Evolutionary conservation across 768 basidiomycete species (phyloP).

Genomic region (Exidia glandulosa): DNA sequence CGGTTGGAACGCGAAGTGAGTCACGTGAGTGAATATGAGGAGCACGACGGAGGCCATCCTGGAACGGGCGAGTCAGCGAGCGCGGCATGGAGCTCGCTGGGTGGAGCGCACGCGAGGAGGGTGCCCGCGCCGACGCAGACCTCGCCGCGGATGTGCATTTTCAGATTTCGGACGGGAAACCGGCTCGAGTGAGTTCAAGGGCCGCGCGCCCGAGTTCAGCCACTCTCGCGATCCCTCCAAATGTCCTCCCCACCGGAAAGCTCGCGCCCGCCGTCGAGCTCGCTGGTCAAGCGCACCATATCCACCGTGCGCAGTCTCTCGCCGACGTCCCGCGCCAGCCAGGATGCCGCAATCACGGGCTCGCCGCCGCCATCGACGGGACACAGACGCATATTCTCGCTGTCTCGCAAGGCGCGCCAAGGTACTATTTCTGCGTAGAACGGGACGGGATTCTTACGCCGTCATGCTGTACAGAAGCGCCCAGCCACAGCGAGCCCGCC

Average conservation of each 20-base stretch:
- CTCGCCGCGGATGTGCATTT: constrained; percentile 53
- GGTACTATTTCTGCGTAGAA: not conserved
- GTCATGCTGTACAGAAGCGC: not conserved
- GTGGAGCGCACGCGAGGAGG: constrained; percentile 48
- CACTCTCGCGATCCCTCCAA: too few species aligned
- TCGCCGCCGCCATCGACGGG: too few species aligned
- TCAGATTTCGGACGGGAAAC: not conserved
- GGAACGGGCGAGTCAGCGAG: constrained; percentile 12
- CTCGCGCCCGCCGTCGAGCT: not conserved
- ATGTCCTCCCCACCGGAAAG: too few species aligned
- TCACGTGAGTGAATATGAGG: constrained; percentile 73
- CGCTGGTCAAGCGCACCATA: not conserved
- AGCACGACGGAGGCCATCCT: constrained; percentile 40
- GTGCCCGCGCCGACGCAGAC: constrained; percentile 63
- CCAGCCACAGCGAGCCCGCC: not conserved
- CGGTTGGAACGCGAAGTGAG: constrained; percentile 7
- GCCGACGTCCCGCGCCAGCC: not conserved
- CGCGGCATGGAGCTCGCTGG: constrained; percentile 17
- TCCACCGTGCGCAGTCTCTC: not conserved
- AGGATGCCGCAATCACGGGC: too few species aligned
- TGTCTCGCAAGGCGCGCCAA: constrained; percentile 18
- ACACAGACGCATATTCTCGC: constrained; percentile 27
- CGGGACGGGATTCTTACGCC: not conserved
- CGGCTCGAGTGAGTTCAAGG: not conserved
- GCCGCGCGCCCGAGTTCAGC: not conserved